Evolutionary conservation across 2,329 filamentous ascomycete species (phyloP), one percentile per base, ranked within the genome.

Genomic region (Cercospora sp.): DNA sequence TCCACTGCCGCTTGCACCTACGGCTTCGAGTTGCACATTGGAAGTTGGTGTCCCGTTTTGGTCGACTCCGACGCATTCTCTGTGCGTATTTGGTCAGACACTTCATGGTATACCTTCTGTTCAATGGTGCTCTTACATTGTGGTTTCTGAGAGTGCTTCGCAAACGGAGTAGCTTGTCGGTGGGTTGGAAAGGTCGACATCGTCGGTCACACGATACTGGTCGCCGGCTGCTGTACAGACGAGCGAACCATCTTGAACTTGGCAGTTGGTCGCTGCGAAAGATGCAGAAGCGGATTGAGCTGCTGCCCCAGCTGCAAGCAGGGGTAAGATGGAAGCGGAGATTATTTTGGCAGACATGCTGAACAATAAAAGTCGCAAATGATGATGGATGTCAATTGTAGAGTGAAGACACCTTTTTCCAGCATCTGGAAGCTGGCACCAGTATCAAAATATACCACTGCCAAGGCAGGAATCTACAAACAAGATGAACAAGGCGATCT

Each of bases 401-500:
- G 10, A 7, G 6, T 13, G 30, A 18, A 36, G 10, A 33, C 5
- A n/a, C 12, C 12, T 48, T 16, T n/a, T 16, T n/a, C 16, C 23
- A 28, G 8, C 13, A n/a, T 9, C 48, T 30, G 48, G 6, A 1
- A 55, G 5, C 12, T 13, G 48, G 12, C 48, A 23, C 4, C 45
- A 10, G 13, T 28, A n/a, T 13, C 20, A 28, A 28, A 55, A 55
- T 55, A 53, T 53, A 55, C 1, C 48, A 55, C 4, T 55, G 48
- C 48, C 48, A 28, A 55, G 48, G 48, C 13, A 30, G 48, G 45
- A 18, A 28, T 55, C 48, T 60, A 28, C 10, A n/a, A 36, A 26
- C 18, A 60, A 60, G 23, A 55, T 55, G 23, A 55, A 55, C 48
- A 55, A n/a, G 45, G 10, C 45, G 48, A 55, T 55, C 48, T 55